These are phyloP conservation scores for Venturiaceae sp. DNA, from an alignment of 2,329 filamentous ascomycete species.

Conservation along the genomic window DNA sequence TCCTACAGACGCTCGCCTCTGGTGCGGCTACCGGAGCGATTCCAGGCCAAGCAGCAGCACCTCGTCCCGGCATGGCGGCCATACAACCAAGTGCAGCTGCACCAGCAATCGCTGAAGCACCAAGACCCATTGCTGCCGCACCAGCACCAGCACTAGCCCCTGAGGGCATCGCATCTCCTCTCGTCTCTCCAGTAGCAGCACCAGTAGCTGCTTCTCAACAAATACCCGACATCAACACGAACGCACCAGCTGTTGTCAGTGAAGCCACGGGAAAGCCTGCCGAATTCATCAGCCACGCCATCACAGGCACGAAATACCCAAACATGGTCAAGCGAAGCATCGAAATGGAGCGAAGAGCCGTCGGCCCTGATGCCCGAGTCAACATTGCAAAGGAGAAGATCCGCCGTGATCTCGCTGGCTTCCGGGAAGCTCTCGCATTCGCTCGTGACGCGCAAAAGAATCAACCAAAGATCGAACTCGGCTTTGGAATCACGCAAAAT, in stretches of 20 bases:
- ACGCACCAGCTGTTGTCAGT: neutral
- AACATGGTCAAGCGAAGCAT: slow-evolving; percentile 8
- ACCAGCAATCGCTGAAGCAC: neutral
- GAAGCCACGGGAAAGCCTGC: neutral
- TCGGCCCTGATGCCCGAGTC: neutral
- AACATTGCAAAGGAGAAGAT: slow-evolving; percentile 10
- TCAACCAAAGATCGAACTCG: slow-evolving; percentile 38
- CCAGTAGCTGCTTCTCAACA: neutral
- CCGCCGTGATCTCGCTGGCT: slow-evolving; percentile 39
- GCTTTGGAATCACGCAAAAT: slow-evolving; percentile 28
- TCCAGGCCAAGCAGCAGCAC: slow-evolving; percentile 10
- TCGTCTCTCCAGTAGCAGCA: neutral
- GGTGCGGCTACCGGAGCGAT: slow-evolving; percentile 22
- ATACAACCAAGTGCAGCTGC: neutral
- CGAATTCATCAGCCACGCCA: slow-evolving; percentile 7
- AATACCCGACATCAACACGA: neutral
- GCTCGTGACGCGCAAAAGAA: slow-evolving; percentile 37
- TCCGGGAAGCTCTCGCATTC: slow-evolving; percentile 37
- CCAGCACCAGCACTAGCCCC: neutral
- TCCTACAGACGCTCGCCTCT: slow-evolving; percentile 36
- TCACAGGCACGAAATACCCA: slow-evolving; percentile 1
- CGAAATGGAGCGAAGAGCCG: neutral
- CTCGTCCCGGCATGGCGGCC: slow-evolving; percentile 12
- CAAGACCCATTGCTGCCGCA: neutral
- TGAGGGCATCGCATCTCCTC: slow-evolving; percentile 2